Evolutionary conservation across 306 rosid species (phyloP), one percentile per base, ranked within the genome.

Genomic region (Purshia tridentata): DNA sequence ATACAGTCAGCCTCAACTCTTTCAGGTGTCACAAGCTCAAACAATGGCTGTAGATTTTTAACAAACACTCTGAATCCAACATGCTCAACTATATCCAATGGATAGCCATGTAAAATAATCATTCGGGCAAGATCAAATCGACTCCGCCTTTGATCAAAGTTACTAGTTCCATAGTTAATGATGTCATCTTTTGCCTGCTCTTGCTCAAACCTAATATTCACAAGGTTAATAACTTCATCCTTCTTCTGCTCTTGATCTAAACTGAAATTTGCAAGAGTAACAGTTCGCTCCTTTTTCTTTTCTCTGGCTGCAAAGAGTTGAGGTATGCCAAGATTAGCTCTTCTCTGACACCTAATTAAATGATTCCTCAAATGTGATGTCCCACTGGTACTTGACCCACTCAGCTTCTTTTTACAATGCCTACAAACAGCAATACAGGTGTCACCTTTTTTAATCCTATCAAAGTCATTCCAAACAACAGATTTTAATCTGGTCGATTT

Each of bases 331-430:
- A 88, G 84, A 75, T 75, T 78, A 65, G 93, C 78, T 80, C 97
- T 86, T 84, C 96, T 90, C 81, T 92, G 98, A 75, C 99, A 95
- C 87, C 99, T 84, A 74, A 88, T 83, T 63, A 95, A 88, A 82
- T 95, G 99, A 80, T 95, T 95, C 83, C 99, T 88, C 79, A 95
- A 78, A 88, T 95, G 99, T n/a, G 99, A 95, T 63, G 98, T 95
- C 78, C 99, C 98, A 69, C 99, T 95, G 52, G 96, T 86, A 81
- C 99, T 95, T 68, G 99, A 95, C 70, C 99, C 99, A 63, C 99
- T 95, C 81, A 95, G 87, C 79, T 84, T 95, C 97, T 95, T 95
- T 75, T 88, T 95, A 80, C 99, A 95, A 66, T 95, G 99, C 86
- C 93, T 87, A 79, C 99, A 95, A 52, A 95, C 86, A 65, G 99